phyloP scores from a whole-genome alignment of 2,329 filamentous ascomycete species.

The Hypoxylon sp. region DNA sequence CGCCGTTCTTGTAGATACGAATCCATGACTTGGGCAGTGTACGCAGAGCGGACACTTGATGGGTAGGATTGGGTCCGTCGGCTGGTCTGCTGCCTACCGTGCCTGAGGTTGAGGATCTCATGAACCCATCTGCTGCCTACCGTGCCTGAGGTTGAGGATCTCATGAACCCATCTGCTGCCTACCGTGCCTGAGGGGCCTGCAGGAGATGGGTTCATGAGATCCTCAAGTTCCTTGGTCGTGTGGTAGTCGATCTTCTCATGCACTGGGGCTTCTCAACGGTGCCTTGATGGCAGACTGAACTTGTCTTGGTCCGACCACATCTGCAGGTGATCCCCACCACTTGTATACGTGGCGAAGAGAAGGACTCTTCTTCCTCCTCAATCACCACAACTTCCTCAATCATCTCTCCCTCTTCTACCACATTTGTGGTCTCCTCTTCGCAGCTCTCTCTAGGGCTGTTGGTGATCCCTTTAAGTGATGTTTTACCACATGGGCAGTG shows the following conservation, averaged over 20 bases:
- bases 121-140: too few species aligned
- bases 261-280: conserved; percentile 78
- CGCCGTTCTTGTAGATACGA: conserved; percentile 93
- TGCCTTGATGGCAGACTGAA: conserved; percentile 84
- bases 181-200: conserved; percentile 59
- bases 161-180: too few species aligned
- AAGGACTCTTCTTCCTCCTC: too few species aligned
- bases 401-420: too few species aligned
- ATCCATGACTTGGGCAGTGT: conserved; percentile 90
- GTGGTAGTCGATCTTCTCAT: conserved; percentile 90
- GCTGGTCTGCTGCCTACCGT: too few species aligned
- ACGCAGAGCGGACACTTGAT: conserved; percentile 80
- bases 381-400: too few species aligned
- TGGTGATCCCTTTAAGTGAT: neutral
- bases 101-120: too few species aligned
- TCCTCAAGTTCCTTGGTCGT: conserved; percentile 90
- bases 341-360: conserved; percentile 79
- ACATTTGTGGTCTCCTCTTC: too few species aligned
- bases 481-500: neutral
- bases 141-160: too few species aligned
- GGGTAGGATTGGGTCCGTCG: conserved; percentile 78
- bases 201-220: conserved; percentile 77
- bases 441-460: neutral
- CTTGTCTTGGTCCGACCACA: conserved; percentile 81
- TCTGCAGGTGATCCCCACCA: conserved; percentile 78